Evolutionary conservation across 495 filamentous ascomycete genomes (phyloP).

Genomic region (Lasiosphaeria miniovina): DNA sequence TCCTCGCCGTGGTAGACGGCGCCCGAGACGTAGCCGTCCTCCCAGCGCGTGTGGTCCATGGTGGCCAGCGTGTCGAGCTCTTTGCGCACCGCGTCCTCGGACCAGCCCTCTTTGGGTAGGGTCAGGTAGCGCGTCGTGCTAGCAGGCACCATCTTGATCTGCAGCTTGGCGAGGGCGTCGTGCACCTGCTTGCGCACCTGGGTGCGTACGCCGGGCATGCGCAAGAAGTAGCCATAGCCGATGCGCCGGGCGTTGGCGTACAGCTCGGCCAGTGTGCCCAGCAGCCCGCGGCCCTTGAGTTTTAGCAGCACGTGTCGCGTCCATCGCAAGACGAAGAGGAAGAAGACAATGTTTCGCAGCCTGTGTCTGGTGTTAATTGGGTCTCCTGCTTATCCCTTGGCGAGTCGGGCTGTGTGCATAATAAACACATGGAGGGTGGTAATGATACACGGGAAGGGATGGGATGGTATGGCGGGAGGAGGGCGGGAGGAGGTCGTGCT

Average conservation of each 20-base stretch:
- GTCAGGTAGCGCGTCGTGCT: constrained; percentile 69
- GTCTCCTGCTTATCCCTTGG: no score
- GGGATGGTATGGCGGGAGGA: neutral
- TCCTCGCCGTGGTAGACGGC: constrained; percentile 96
- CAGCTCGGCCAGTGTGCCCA: constrained; percentile 72
- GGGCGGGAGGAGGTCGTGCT: neutral
- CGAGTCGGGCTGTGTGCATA: no score
- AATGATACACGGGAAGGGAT: neutral
- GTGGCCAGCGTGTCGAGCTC: constrained; percentile 75
- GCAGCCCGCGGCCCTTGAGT: constrained; percentile 80
- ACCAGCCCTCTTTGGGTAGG: constrained; percentile 85
- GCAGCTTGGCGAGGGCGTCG: constrained; percentile 70
- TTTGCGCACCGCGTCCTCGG: constrained; percentile 68
- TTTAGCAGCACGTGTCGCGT: constrained; percentile 76
- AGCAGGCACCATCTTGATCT: constrained; percentile 75
- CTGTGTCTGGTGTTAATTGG: constrained; percentile 38
- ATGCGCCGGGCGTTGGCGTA: constrained; percentile 67
- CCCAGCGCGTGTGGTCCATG: constrained; percentile 95
- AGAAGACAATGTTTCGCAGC: constrained; percentile 82
- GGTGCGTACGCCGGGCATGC: constrained; percentile 75
- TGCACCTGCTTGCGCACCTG: constrained; percentile 79
- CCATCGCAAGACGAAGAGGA: constrained; percentile 85
- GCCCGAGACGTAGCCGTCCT: constrained; percentile 90
- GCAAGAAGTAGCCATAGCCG: constrained; percentile 82
- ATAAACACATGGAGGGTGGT: neutral